phyloP scores from a whole-genome alignment of 805 yeast species.

The Helenozyma rhizophorensis region DNA sequence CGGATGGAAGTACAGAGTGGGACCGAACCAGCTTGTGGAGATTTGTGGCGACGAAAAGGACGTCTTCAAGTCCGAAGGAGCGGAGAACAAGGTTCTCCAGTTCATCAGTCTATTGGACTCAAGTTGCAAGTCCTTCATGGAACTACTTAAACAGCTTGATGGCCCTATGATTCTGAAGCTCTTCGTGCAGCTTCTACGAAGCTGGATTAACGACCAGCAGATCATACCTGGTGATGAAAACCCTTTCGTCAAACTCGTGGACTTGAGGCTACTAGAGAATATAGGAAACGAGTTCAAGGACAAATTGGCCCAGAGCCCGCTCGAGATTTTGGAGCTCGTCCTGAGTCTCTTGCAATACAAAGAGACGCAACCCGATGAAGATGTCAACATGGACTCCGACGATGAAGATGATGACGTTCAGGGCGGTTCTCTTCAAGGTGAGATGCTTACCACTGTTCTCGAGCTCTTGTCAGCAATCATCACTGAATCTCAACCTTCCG shows the following conservation, averaged over 20 bases:
- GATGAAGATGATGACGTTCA: conserved; percentile 26
- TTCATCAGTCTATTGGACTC: conserved; percentile 28
- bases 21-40: conserved; percentile 36
- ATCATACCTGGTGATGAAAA: conserved; percentile 34
- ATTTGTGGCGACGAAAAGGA: conserved; percentile 12
- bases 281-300: conserved; percentile 57
- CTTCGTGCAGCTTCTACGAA: conserved; percentile 49
- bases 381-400: conserved; percentile 9
- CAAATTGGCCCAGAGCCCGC: conserved; percentile 50
- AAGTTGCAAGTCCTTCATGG: conserved; percentile 25
- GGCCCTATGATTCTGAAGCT: conserved; percentile 41
- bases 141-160: conserved; percentile 47
- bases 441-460: conserved; percentile 25
- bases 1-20: conserved; percentile 39
- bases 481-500: conserved; percentile 23
- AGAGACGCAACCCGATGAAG: conserved; percentile 12
- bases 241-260: conserved; percentile 54
- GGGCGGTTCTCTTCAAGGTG: conserved; percentile 10
- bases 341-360: conserved; percentile 23
- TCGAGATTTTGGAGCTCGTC: conserved; percentile 47
- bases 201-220: conserved; percentile 48
- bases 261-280: conserved; percentile 61
- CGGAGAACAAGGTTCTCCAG: conserved; percentile 23
- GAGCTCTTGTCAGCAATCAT: conserved; percentile 36
- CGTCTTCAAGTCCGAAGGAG: conserved; percentile 3